Evolutionary conservation across 129 eudicot genomes (phyloP).

Genomic region (Pseudognaphalium luteoalbum): DNA sequence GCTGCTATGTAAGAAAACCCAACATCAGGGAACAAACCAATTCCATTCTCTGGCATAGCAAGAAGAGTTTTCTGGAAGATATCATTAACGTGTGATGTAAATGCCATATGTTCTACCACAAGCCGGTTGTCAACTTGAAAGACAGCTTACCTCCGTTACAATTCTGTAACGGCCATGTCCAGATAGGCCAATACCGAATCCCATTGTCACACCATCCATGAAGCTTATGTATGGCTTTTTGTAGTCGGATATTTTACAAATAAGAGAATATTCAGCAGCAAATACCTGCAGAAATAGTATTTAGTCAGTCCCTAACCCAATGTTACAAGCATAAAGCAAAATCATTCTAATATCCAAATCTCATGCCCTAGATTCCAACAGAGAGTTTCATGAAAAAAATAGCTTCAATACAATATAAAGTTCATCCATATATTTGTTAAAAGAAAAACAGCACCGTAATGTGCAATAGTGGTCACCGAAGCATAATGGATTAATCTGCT

Average conservation of each 20-base stretch:
- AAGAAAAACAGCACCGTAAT: not conserved
- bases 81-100: conserved; percentile 9
- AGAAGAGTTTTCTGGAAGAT: conserved; percentile 75
- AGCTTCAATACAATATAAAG: too few species aligned
- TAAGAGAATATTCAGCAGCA: conserved; percentile 89
- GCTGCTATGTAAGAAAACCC: conserved; percentile 91
- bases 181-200: conserved; percentile 96
- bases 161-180: conserved; percentile 94
- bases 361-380: not conserved
- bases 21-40: conserved; percentile 93
- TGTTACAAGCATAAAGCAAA: conserved; percentile 15
- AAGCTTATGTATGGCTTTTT: conserved; percentile 84
- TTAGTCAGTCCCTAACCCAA: conserved; percentile 17
- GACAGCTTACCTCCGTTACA: conserved; percentile 69
- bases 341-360: conserved; percentile 4
- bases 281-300: conserved; percentile 56
- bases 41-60: conserved; percentile 97
- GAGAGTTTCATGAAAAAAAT: too few species aligned
- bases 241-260: conserved; percentile 80
- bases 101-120: conserved; percentile 18
- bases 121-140: conserved; percentile 7
- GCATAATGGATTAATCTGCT: not conserved
- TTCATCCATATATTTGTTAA: not conserved
- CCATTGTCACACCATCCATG: conserved; percentile 99
- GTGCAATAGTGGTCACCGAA: not conserved